Conservation (phyloP, 176 grass and related monocot genomes). For the Lolium perenne region DNA sequence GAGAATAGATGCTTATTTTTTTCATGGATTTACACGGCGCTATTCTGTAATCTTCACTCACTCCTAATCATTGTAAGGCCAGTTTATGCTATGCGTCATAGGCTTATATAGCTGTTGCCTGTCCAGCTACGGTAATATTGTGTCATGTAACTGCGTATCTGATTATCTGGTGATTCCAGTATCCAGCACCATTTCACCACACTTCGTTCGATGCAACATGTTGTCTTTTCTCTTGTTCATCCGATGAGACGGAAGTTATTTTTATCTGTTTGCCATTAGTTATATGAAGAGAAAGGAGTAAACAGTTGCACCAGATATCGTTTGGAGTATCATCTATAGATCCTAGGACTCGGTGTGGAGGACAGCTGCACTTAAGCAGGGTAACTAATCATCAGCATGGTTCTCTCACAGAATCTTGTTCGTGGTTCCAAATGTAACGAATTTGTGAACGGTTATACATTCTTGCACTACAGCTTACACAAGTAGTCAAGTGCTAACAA, state of each 20-base stretch:
- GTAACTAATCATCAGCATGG: neutral
- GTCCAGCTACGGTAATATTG: neutral
- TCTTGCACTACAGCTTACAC: neutral
- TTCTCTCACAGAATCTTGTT: neutral
- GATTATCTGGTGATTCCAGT: neutral
- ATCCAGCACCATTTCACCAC: neutral
- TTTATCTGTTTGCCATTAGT: neutral
- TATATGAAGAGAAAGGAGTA: neutral
- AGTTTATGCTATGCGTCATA: neutral
- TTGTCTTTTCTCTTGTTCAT: neutral
- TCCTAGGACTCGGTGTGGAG: neutral
- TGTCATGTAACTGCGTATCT: neutral
- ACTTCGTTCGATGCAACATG: neutral
- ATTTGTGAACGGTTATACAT: neutral
- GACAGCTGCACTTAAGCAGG: neutral
- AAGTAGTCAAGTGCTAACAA: neutral
- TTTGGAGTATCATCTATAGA: neutral
- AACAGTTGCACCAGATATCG: too few relatives aligned
- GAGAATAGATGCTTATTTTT: neutral
- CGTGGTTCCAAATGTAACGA: slow-evolving; percentile 21
- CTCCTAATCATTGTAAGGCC: slow-evolving; percentile 29
- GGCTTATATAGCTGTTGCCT: slow-evolving; percentile 42
- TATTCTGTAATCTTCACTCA: slow-evolving; percentile 14
- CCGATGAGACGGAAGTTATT: neutral
- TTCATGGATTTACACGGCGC: neutral